Base-by-base conservation (phyloP, 371 early-diverging fungal species). In the Lichtheimia hyalospora region DNA sequence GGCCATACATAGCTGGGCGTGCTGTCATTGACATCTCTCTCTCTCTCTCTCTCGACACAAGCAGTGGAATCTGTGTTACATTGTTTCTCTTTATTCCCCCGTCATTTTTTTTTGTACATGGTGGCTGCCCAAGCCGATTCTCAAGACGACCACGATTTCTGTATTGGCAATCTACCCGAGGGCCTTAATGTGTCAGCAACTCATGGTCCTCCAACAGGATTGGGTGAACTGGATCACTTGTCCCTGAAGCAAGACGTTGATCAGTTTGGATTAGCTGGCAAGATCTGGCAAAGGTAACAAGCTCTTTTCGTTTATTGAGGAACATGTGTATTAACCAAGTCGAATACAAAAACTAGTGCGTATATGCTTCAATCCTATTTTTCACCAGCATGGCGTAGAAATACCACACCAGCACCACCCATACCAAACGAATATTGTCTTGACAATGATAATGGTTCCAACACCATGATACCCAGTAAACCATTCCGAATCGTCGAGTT, bases 231-330 rank as follows among this genome's bases (percentile, higher is more conserved):
- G 28, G 44, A 41, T 15, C 61, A 62, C 20, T 52, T 75, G 40
- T 55, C 52, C 0, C 51, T 81, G n/a, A 67, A 70, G 15, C 81
- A 81, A 59, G 71, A 81, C 54, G 60, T 81, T 16, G 51, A 54
- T 27, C 60, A 70, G 25, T 75, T 75, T 67, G 81, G 81, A 5
- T 60, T 81, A 5, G 81, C 81, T 10, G 81, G 81, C 25, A 81
- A 81, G 67, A 75, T 81, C 52, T 81, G 81, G 81, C 74, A 81
- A 25, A 77, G 76, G 77, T 77, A 64, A 28, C 12, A 15, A 49
- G 55, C 18, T 18, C 16, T 27, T 43, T 13, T 16, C 3, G 4
- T 23, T n/a, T 23, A 44, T 3, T n/a, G 4, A 24, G 10, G 15
- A 56, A 18, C 21, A 24, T 24, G 3, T 14, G 24, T 6, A 49